These are phyloP conservation scores for Gaillardinia entomophila DNA, from an alignment of 805 yeast genomes.

Conservation along the genomic window DNA sequence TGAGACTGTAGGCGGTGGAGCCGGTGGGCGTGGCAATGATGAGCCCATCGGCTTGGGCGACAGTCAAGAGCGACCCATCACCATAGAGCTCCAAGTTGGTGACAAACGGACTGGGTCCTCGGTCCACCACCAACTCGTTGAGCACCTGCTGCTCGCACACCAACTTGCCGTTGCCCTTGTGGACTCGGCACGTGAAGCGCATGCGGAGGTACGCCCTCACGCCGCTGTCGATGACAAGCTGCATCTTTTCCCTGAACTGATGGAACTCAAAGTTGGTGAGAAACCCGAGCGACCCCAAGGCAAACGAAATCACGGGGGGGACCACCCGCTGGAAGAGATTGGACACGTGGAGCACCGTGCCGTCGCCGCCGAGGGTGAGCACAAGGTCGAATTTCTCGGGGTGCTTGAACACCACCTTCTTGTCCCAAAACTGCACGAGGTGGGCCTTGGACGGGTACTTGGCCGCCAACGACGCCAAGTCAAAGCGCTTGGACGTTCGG, in stretches of 20 bases:
- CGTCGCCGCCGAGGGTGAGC: constrained; percentile 43
- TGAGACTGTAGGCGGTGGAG: constrained; percentile 89
- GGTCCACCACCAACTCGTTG: constrained; percentile 84
- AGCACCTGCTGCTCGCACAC: constrained; percentile 70
- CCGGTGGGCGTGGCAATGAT: constrained; percentile 95
- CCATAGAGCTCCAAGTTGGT: constrained; percentile 88
- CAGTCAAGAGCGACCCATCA: constrained; percentile 76
- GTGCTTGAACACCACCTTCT: constrained; percentile 41
- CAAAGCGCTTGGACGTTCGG: constrained; percentile 57
- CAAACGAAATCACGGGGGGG: constrained; percentile 42
- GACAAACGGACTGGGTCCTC: constrained; percentile 92
- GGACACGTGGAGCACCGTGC: constrained; percentile 39
- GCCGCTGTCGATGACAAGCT: constrained; percentile 59
- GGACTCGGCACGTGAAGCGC: constrained; percentile 81
- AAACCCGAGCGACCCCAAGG: constrained; percentile 39
- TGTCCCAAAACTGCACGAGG: constrained; percentile 64
- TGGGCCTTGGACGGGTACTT: constrained; percentile 42
- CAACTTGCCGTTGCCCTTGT: constrained; percentile 44
- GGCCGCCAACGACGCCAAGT: constrained; percentile 44
- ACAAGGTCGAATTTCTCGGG: constrained; percentile 41
- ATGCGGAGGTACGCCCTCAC: constrained; percentile 73
- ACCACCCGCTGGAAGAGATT: constrained; percentile 39
- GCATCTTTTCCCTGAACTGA: constrained; percentile 56
- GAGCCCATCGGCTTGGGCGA: constrained; percentile 91
- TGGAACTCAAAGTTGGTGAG: constrained; percentile 77